phyloP scores from a whole-genome alignment of 768 basidiomycete species.

The Boletus patriciae region DNA sequence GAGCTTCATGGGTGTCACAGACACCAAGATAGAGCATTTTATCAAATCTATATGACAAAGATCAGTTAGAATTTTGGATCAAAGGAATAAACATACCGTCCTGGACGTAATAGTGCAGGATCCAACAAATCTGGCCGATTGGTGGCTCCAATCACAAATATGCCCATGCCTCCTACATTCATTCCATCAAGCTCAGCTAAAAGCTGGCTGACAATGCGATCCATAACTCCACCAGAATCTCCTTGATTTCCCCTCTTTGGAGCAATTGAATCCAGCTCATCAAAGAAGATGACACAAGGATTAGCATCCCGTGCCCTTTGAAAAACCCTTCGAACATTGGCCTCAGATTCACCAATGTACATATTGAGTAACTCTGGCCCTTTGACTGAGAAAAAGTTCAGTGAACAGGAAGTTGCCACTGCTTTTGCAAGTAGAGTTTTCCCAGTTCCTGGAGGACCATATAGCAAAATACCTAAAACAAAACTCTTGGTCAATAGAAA shows the following conservation, averaged over 20 bases:
- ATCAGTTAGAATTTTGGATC: background rate
- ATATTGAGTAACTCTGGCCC: constrained; percentile 95
- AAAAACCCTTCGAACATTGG: constrained; percentile 92
- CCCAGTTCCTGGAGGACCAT: constrained; percentile 94
- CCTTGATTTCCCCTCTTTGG: constrained; percentile 94
- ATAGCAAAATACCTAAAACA: constrained; percentile 75
- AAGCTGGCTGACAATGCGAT: constrained; percentile 93
- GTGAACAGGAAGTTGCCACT: constrained; percentile 90
- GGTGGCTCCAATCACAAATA: constrained; percentile 95
- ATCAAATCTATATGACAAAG: constrained; percentile 70
- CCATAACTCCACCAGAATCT: constrained; percentile 97
- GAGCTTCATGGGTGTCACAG: constrained; percentile 82
- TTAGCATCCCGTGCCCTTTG: constrained; percentile 88
- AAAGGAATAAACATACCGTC: constrained; percentile 52
- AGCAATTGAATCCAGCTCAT: constrained; percentile 92
- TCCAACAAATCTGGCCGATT: constrained; percentile 93
- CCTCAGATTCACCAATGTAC: constrained; percentile 98
- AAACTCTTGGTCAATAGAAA: constrained; percentile 1
- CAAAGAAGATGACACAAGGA: constrained; percentile 96
- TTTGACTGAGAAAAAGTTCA: constrained; percentile 97
- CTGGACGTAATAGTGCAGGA: constrained; percentile 84
- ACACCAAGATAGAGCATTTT: constrained; percentile 94
- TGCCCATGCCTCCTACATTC: constrained; percentile 63
- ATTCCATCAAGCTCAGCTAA: constrained; percentile 94
- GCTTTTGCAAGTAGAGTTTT: constrained; percentile 96